Conservation (phyloP, 805 yeast genomes). For the Sugiyamaella americana region DNA sequence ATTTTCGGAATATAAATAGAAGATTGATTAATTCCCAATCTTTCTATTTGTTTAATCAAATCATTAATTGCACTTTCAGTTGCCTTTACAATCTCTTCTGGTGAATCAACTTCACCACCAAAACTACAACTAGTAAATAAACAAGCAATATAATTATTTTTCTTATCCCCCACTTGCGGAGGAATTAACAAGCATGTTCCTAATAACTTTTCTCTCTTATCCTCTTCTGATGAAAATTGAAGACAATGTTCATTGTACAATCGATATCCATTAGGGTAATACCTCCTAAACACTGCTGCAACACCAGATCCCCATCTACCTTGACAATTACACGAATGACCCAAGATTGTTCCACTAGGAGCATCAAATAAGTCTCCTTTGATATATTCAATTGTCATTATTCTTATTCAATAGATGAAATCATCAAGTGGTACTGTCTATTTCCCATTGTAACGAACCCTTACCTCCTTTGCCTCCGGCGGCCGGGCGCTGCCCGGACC, state of each 20-base stretch:
- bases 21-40: constrained; percentile 13
- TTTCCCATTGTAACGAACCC: too few species aligned
- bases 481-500: too few species aligned
- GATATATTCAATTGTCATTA: too few species aligned
- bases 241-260: constrained; percentile 44
- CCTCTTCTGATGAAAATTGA: constrained; percentile 21
- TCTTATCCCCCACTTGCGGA: constrained; percentile 29
- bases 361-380: constrained; percentile 52
- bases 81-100: constrained; percentile 42
- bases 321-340: constrained; percentile 74
- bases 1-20: constrained; percentile 63
- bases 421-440: too few species aligned
- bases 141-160: constrained; percentile 47
- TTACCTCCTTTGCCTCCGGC: too few species aligned
- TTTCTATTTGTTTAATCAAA: constrained; percentile 37
- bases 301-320: constrained; percentile 88
- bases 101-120: constrained; percentile 37
- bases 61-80: constrained; percentile 49
- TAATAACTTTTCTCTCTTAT: constrained; percentile 31
- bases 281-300: constrained; percentile 49
- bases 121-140: constrained; percentile 64
- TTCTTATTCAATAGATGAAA: too few species aligned
- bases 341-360: constrained; percentile 42
- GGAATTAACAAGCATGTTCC: constrained; percentile 53
- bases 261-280: constrained; percentile 53